These are phyloP conservation scores for Melampsora americana DNA, from an alignment of 1,284 basidiomycete genomes.

Conservation along the genomic window DNA sequence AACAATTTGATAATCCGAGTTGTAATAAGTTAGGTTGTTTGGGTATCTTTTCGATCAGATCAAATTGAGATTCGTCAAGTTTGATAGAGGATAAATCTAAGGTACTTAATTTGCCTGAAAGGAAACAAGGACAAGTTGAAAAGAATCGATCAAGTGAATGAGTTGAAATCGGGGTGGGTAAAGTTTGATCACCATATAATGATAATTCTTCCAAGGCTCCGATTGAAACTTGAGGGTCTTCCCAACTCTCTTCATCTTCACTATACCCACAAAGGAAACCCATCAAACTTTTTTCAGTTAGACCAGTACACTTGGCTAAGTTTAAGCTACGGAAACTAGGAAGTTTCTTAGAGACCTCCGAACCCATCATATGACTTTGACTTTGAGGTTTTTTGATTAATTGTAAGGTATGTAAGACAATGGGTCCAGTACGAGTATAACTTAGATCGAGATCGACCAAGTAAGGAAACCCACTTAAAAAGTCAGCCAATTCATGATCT, in stretches of 20 bases:
- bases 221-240: conserved; percentile 24
- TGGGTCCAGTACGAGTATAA: conserved; percentile 23
- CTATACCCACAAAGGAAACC: conserved; percentile 19
- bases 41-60: conserved; percentile 10
- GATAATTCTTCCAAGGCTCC: conserved; percentile 26
- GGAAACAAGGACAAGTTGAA: neutral
- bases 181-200: conserved; percentile 21
- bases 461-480: conserved; percentile 25
- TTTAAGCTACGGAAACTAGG: conserved; percentile 27
- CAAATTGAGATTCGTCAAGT: conserved; percentile 12
- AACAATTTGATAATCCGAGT: conserved; percentile 16
- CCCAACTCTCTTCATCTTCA: conserved; percentile 11
- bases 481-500: conserved; percentile 17
- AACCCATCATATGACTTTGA: neutral
- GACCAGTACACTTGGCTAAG: conserved; percentile 26
- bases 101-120: conserved; percentile 21
- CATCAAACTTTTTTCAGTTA: conserved; percentile 19
- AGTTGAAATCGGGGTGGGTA: conserved; percentile 18
- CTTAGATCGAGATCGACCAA: conserved; percentile 23
- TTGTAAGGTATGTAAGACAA: conserved; percentile 29
- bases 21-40: conserved; percentile 18
- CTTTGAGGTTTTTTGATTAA: conserved; percentile 15
- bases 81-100: conserved; percentile 21
- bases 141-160: conserved; percentile 12
- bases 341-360: neutral